Evolutionary conservation across 305 asterid species (phyloP).

Genomic region (Stenogyne calaminthoides): DNA sequence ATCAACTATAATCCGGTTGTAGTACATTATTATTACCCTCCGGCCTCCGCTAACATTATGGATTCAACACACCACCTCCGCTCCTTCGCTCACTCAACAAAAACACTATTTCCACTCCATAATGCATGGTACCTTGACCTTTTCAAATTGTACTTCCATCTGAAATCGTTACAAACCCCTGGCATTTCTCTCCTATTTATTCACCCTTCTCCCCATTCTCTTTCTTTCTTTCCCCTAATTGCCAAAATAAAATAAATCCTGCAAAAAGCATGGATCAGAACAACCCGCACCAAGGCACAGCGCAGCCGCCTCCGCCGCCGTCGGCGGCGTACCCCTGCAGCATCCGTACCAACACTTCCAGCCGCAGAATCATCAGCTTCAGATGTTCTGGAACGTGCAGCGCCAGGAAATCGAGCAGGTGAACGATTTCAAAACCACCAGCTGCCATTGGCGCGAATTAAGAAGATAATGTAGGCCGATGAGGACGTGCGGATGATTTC

Average conservation of each 20-base stretch:
- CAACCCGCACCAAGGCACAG: conserved; percentile 55
- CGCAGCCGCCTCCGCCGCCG: conserved; percentile 35
- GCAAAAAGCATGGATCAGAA: conserved; percentile 50
- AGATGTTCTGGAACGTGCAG: conserved; percentile 69
- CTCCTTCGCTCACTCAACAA: background rate
- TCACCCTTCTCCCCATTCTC: background rate
- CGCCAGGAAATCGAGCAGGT: conserved; percentile 71
- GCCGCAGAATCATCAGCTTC: conserved; percentile 68
- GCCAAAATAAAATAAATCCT: background rate
- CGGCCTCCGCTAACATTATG: background rate
- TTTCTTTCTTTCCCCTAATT: background rate
- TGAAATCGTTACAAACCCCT: background rate
- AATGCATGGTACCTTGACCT: background rate
- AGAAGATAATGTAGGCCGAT: conserved; percentile 93
- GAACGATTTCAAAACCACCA: conserved; percentile 86
- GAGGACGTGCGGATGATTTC: conserved; percentile 98
- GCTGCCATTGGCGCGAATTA: conserved; percentile 84
- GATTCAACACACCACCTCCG: background rate
- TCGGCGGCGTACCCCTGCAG: conserved; percentile 46
- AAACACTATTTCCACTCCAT: background rate
- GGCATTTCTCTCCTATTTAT: background rate
- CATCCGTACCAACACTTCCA: conserved; percentile 72
- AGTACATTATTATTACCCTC: too few species aligned
- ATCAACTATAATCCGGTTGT: too few species aligned
- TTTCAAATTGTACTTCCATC: background rate